phyloP scores from a whole-genome alignment of 108 stramenopile species.

The Phaeodactylum tricornutum region DNA sequence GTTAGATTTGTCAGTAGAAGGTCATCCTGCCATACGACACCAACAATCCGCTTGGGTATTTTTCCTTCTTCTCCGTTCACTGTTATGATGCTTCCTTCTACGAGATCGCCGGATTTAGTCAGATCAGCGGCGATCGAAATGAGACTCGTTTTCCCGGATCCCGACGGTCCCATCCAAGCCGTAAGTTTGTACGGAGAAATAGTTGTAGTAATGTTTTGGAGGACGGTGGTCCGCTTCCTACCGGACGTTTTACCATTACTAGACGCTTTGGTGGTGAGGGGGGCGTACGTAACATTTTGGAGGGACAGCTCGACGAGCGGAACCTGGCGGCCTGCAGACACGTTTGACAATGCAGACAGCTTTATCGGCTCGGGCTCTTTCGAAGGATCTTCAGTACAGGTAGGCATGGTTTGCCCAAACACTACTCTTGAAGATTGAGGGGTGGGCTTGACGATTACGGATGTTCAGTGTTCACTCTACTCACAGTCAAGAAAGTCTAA shows the following conservation, averaged over 20 bases:
- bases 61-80: constrained; percentile 45
- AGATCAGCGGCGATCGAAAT: constrained; percentile 50
- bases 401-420: too few relatives aligned
- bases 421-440: too few relatives aligned
- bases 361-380: too few relatives aligned
- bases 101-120: constrained; percentile 25
- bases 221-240: constrained; percentile 8
- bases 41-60: constrained; percentile 59
- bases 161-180: constrained; percentile 78
- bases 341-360: too few relatives aligned
- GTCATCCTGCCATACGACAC: constrained; percentile 85
- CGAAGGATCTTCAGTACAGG: too few relatives aligned
- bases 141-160: constrained; percentile 62
- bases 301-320: constrained; percentile 42
- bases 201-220: constrained; percentile 45
- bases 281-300: constrained; percentile 54
- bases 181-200: constrained; percentile 46
- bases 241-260: constrained; percentile 2
- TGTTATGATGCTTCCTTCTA: constrained; percentile 26
- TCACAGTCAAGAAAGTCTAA: too few relatives aligned
- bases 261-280: constrained; percentile 20
- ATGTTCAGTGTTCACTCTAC: too few relatives aligned
- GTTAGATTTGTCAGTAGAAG: constrained; percentile 71
- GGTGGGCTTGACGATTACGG: too few relatives aligned
- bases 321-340: too few relatives aligned